A percentile compares a stretch with the other conserved stretches of the same genome.
Evolutionary conservation across 1,139 yeast genomes (phyloP).

Genomic region (Pneumocystis wakefieldiae): DNA sequence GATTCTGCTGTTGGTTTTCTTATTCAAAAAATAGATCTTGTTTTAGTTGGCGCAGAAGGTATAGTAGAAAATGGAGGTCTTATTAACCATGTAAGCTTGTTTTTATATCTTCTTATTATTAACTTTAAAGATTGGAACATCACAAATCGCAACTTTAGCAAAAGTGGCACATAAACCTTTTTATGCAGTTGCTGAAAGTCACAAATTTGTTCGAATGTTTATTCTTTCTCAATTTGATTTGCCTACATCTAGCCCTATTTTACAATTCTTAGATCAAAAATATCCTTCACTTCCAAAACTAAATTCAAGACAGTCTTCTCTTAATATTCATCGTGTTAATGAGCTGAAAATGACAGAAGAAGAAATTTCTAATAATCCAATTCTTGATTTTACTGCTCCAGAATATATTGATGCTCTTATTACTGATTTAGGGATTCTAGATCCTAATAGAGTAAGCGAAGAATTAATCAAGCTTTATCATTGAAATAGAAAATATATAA

Average conservation of each 20-base stretch:
- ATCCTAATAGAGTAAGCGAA: conserved; percentile 95
- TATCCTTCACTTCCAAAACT: conserved; percentile 12
- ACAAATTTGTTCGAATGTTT: conserved; percentile 89
- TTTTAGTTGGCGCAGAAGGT: conserved; percentile 96
- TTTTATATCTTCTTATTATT: background rate
- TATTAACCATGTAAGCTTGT: conserved; percentile 40
- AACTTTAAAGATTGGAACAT: conserved; percentile 56
- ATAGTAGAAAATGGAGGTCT: conserved; percentile 98
- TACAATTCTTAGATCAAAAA: conserved; percentile 23
- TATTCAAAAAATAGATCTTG: conserved; percentile 80
- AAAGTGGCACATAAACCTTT: conserved; percentile 82
- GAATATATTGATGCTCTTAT: conserved; percentile 89
- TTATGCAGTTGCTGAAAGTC: conserved; percentile 84
- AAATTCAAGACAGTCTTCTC: conserved; percentile 2
- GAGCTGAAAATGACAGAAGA: conserved; percentile 14
- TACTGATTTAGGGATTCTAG: conserved; percentile 89
- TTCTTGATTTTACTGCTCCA: conserved; percentile 87
- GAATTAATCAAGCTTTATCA: conserved; percentile 77
- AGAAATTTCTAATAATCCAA: conserved; percentile 32
- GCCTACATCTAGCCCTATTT: conserved; percentile 38
- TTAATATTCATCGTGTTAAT: conserved; percentile 12
- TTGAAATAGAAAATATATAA: background rate
- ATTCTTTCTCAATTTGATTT: conserved; percentile 89
- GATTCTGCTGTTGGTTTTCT: conserved; percentile 92
- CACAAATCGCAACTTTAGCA: conserved; percentile 88